phyloP scores from a whole-genome alignment of 2,329 filamentous ascomycete species.

The Rugonectria rugulosa region DNA sequence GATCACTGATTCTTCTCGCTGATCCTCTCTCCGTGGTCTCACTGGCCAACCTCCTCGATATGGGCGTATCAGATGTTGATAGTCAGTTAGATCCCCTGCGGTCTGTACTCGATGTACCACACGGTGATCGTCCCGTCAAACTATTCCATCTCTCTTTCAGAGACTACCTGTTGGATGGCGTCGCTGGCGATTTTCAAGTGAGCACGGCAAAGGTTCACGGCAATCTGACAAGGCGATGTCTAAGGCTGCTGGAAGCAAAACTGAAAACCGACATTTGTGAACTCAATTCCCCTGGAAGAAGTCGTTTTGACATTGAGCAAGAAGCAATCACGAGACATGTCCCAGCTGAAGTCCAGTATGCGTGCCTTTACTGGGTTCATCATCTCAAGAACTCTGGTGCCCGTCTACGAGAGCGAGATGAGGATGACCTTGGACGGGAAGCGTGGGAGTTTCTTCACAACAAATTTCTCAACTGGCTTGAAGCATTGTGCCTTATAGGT shows the following conservation, averaged over 20 bases:
- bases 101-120: background rate
- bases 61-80: background rate
- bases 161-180: background rate
- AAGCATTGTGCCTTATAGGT: constrained; percentile 23
- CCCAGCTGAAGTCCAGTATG: constrained; percentile 19
- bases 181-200: background rate
- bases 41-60: background rate
- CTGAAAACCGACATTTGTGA: constrained; percentile 1
- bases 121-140: background rate
- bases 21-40: background rate
- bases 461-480: constrained; percentile 31
- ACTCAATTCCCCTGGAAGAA: background rate
- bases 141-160: constrained; percentile 1
- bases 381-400: constrained; percentile 39
- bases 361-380: constrained; percentile 47
- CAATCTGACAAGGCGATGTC: background rate
- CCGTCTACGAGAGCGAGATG: constrained; percentile 36
- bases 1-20: constrained; percentile 1
- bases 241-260: background rate
- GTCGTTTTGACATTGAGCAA: background rate
- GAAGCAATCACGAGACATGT: background rate
- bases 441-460: constrained; percentile 23
- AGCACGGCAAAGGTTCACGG: background rate
- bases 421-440: too few relatives aligned
- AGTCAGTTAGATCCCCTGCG: background rate